phyloP scores from a whole-genome alignment of 768 basidiomycete genomes.

The Rhizopogon vesiculosus region DNA sequence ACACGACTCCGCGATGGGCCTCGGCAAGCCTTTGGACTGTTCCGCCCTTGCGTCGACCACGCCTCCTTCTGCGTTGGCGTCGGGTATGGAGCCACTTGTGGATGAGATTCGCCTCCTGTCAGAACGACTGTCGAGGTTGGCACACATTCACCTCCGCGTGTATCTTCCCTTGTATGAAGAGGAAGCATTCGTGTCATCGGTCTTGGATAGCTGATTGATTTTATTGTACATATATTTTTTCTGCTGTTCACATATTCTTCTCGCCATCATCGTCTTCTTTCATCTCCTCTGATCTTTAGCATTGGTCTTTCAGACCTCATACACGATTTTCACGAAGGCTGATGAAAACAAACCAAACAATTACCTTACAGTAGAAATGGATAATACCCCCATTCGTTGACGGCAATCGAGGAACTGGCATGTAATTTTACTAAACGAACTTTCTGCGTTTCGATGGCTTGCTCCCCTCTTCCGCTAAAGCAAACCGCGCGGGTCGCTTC shows the following conservation, averaged over 20 bases:
- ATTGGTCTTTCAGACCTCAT: background rate
- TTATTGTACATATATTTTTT: background rate
- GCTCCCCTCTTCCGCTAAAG: slow-evolving; percentile 5
- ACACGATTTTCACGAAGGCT: background rate
- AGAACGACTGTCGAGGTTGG: slow-evolving; percentile 68
- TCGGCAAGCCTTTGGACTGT: slow-evolving; percentile 22
- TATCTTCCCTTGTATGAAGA: slow-evolving; percentile 77
- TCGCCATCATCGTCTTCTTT: background rate
- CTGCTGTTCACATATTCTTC: background rate
- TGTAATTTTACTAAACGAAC: slow-evolving; percentile 1
- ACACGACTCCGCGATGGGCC: slow-evolving; percentile 30
- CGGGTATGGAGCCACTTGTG: slow-evolving; percentile 68
- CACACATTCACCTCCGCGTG: slow-evolving; percentile 68
- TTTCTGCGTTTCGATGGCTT: slow-evolving; percentile 19
- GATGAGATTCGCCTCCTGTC: slow-evolving; percentile 63
- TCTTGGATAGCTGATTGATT: background rate
- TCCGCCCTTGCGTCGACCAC: slow-evolving; percentile 3
- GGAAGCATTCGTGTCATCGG: slow-evolving; percentile 42
- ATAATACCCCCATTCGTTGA: background rate
- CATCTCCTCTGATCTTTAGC: slow-evolving; percentile 1
- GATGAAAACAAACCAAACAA: background rate
- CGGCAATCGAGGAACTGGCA: background rate
- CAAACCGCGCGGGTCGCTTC: slow-evolving; percentile 10
- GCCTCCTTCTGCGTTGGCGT: slow-evolving; percentile 25
- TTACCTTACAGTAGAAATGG: background rate